These are phyloP conservation scores for Lactarius pseudohatsudake DNA, from an alignment of 768 basidiomycete species.

Conservation along the genomic window DNA sequence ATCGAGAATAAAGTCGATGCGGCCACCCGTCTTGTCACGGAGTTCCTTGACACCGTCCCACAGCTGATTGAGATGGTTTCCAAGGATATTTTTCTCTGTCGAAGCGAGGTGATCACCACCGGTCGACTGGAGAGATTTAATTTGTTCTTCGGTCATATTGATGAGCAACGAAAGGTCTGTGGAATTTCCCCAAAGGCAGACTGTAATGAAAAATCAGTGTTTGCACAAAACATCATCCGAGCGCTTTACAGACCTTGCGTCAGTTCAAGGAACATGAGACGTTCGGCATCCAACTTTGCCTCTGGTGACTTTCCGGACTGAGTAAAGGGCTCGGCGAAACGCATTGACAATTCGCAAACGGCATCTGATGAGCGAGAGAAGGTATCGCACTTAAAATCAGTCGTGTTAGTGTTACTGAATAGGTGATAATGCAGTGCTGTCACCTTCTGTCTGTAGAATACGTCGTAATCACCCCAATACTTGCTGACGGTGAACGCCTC, in stretches of 20 bases:
- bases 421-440: neutral
- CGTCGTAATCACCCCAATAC: conserved; percentile 88
- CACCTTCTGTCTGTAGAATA: conserved; percentile 93
- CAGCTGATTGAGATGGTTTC: conserved; percentile 70
- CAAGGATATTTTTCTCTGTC: conserved; percentile 94
- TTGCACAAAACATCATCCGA: conserved; percentile 6
- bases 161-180: conserved; percentile 94
- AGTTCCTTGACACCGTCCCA: conserved; percentile 76
- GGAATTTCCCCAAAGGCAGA: conserved; percentile 96
- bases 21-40: conserved; percentile 33
- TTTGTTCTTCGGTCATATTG: conserved; percentile 98
- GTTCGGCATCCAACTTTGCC: conserved; percentile 65
- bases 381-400: conserved; percentile 73
- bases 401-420: conserved; percentile 2
- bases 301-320: conserved; percentile 53
- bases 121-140: conserved; percentile 93
- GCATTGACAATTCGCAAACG: conserved; percentile 90
- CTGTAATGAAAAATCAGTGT: conserved; percentile 39
- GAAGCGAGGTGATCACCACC: conserved; percentile 94
- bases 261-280: conserved; percentile 87
- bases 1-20: conserved; percentile 72
- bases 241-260: conserved; percentile 66
- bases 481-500: conserved; percentile 93
- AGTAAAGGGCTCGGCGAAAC: conserved; percentile 84
- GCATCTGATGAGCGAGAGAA: conserved; percentile 91